These are phyloP conservation scores for Fraxinus pennsylvanica DNA, from an alignment of 257 asterid genomes.

Conservation along the genomic window DNA sequence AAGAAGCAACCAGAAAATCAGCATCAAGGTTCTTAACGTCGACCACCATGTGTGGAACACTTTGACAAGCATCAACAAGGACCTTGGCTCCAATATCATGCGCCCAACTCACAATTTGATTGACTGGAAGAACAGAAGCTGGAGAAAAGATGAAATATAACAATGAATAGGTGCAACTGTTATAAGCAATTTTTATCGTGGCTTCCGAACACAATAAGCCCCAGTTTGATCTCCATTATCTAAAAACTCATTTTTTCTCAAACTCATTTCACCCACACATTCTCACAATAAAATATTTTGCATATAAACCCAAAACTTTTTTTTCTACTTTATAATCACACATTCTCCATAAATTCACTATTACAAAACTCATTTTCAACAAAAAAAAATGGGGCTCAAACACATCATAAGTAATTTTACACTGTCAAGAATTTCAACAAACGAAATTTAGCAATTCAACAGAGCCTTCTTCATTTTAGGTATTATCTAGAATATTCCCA, in stretches of 20 bases:
- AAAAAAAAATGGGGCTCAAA: no score
- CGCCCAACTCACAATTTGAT: conserved; percentile 81
- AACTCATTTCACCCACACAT: no score
- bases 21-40: conserved; percentile 73
- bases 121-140: conserved; percentile 88
- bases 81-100: conserved; percentile 91
- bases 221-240: no score
- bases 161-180: neutral
- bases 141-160: conserved; percentile 8
- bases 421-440: no score
- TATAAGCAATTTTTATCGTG: neutral
- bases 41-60: conserved; percentile 96
- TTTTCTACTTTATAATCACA: no score
- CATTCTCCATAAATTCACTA: no score
- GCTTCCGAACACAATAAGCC: conserved; percentile 15
- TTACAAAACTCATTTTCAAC: no score
- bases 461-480: neutral
- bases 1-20: conserved; percentile 96
- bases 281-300: no score
- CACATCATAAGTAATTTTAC: neutral
- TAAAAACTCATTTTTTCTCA: no score
- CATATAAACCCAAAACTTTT: no score
- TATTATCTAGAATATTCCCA: no score
- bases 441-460: conserved; percentile 4
- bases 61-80: conserved; percentile 97